Conservation (phyloP, 2,329 filamentous ascomycete genomes). For the Colletotrichum tabaci region DNA sequence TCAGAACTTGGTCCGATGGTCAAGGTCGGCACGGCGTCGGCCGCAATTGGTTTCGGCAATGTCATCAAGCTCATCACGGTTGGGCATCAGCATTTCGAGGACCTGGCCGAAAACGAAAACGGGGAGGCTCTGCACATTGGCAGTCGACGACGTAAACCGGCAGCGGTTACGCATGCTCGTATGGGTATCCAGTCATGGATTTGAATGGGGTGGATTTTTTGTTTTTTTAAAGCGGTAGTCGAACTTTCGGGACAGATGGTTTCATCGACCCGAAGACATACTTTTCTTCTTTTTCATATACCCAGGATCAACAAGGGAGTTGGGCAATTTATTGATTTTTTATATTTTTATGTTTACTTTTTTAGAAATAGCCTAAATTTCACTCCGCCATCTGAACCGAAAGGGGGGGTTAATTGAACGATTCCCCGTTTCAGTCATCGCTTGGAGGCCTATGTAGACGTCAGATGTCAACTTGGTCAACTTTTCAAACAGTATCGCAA, state of each 20-base stretch:
- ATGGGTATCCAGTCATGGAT: constrained; percentile 37
- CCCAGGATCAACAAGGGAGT: constrained; percentile 38
- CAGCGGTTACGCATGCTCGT: constrained; percentile 29
- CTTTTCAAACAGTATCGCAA: too few species aligned
- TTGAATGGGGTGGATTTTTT: background rate
- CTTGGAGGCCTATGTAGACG: too few species aligned
- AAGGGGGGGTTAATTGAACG: background rate
- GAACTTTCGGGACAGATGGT: background rate
- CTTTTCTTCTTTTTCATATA: constrained; percentile 28
- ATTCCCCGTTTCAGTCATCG: background rate
- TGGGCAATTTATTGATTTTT: constrained; percentile 7
- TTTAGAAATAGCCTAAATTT: background rate
- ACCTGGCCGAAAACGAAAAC: constrained; percentile 48
- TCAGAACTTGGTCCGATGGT: constrained; percentile 76
- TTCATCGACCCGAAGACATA: background rate
- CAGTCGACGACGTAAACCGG: constrained; percentile 57
- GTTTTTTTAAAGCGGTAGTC: constrained; percentile 2
- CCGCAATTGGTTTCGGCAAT: constrained; percentile 81
- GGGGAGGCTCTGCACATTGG: constrained; percentile 54
- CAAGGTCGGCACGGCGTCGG: constrained; percentile 73
- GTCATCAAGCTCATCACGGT: constrained; percentile 79
- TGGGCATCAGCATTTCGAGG: constrained; percentile 75
- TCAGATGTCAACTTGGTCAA: too few species aligned
- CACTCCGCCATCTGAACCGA: background rate
- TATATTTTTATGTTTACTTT: background rate